Evolutionary conservation across 192 early-diverging fungal species (phyloP), one percentile per base, ranked within the genome.

Genomic region (Coemansia sp.): DNA sequence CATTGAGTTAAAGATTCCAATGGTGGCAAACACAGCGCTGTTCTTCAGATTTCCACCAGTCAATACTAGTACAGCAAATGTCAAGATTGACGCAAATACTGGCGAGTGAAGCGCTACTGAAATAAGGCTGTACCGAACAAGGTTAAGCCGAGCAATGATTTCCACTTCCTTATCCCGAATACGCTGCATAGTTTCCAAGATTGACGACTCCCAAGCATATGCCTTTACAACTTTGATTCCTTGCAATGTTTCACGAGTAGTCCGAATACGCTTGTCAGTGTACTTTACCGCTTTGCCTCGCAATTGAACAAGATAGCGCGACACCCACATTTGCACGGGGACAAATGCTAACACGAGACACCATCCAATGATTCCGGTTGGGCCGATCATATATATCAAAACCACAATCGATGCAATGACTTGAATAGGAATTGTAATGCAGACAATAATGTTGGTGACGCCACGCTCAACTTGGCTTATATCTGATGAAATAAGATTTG

Each of bases 221-320:
- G 84, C 84, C 65, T 91, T 91, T 31, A 91, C 86, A 26, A 85
- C 83, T 50, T 77, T 80, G 27, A 90, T 86, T 2, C 87, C 88
- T 48, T 87, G 87, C 26, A 94, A 35, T 1, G 77, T 57, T 41
- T 80, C 77, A 17, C 77, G 77, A 1, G 69, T 75, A 23, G 68
- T 62, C 4, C 68, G 66, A n/a, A 83, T 75, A 27, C 81, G 81
- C 52, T 67, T 69, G 59, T 83, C 82, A 2, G 75, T 75, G 60
- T 74, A 69, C 19, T 43, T 56, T 16, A 78, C 53, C 1, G 69
- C 71, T 7, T 56, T 52, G 31, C 50, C 58, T 10, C 81, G 65
- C 17, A 83, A 37, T 6, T 35, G 5, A 17, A 65, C 62, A 35
- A 84, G 68, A 12, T 76, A 75, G 14, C 53, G 59, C 1, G 78